Conservation (phyloP, 805 yeast species). For the Clavispora asparagi region DNA sequence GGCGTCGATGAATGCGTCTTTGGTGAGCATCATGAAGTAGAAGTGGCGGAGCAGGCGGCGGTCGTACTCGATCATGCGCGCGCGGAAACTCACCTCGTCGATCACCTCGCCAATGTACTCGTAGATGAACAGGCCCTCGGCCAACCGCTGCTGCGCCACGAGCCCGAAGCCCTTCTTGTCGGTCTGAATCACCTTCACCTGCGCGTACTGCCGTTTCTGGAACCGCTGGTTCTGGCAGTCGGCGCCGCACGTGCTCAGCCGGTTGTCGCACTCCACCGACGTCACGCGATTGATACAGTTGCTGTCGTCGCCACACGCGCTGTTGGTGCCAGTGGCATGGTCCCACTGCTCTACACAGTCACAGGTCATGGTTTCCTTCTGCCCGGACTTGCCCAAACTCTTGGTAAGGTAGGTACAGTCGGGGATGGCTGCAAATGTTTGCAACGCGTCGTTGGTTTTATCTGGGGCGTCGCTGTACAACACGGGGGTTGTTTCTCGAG, state of each 20-base stretch:
- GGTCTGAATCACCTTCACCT: constrained; percentile 77
- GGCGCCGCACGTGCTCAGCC: constrained; percentile 63
- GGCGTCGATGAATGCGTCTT: constrained; percentile 92
- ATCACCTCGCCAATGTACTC: constrained; percentile 95
- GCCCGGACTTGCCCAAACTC: constrained; percentile 63
- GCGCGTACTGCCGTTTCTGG: constrained; percentile 69
- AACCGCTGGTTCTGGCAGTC: constrained; percentile 85
- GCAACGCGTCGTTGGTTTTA: constrained; percentile 64
- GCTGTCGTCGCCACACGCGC: constrained; percentile 79
- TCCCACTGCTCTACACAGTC: constrained; percentile 66
- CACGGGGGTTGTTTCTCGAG: constrained; percentile 9
- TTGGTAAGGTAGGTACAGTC: constrained; percentile 62
- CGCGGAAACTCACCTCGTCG: constrained; percentile 69
- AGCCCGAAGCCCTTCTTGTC: constrained; percentile 88
- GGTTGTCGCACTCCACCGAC: constrained; percentile 83
- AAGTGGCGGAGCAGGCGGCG: constrained; percentile 68
- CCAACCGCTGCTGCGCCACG: constrained; percentile 57
- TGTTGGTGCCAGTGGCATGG: constrained; percentile 28
- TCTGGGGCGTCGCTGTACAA: constrained; percentile 41
- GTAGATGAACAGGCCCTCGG: constrained; percentile 68
- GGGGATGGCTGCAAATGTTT: constrained; percentile 50
- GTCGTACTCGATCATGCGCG: constrained; percentile 72
- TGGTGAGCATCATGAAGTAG: constrained; percentile 93
- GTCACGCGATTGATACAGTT: constrained; percentile 92
- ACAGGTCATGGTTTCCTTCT: constrained; percentile 83